Conservation (phyloP, 768 basidiomycete genomes). For the Nidula microcarpa region DNA sequence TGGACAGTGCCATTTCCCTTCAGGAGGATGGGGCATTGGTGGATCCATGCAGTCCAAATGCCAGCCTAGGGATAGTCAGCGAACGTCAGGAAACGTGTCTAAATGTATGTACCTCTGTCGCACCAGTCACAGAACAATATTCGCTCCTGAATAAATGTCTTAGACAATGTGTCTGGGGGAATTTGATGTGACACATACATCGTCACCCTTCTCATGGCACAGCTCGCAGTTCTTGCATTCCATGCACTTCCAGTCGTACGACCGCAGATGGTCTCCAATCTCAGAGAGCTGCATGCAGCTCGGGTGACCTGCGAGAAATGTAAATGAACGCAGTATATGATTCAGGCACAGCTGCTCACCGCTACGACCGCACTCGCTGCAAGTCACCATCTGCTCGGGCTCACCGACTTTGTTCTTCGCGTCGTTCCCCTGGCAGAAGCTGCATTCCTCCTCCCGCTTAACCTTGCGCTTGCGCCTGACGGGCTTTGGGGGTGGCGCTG, state of each 20-base stretch:
- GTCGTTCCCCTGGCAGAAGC: constrained; percentile 74
- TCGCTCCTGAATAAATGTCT: constrained; percentile 44
- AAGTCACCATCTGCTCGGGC: constrained; percentile 72
- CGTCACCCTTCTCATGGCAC: constrained; percentile 81
- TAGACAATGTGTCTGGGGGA: background rate
- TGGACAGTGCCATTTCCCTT: constrained; percentile 78
- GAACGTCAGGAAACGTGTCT: background rate
- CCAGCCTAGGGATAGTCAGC: constrained; percentile 52
- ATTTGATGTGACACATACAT: constrained; percentile 53
- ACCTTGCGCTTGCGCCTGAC: constrained; percentile 41
- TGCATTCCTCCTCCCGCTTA: constrained; percentile 63
- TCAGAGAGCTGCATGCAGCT: constrained; percentile 69
- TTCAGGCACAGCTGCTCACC: constrained; percentile 38
- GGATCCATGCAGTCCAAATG: constrained; percentile 80
- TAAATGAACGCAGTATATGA: constrained; percentile 4
- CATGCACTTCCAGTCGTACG: constrained; percentile 83
- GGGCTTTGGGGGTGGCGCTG: constrained; percentile 39
- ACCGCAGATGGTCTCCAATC: constrained; percentile 57
- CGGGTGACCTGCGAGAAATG: constrained; percentile 63
- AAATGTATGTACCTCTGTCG: constrained; percentile 67
- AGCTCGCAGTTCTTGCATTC: constrained; percentile 93
- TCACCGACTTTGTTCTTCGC: constrained; percentile 51
- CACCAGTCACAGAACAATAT: constrained; percentile 93
- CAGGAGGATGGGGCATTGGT: constrained; percentile 65
- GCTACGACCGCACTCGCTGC: constrained; percentile 78